These are phyloP conservation scores for Castanea mollissima DNA, from an alignment of 306 rosid species.

Conservation along the genomic window DNA sequence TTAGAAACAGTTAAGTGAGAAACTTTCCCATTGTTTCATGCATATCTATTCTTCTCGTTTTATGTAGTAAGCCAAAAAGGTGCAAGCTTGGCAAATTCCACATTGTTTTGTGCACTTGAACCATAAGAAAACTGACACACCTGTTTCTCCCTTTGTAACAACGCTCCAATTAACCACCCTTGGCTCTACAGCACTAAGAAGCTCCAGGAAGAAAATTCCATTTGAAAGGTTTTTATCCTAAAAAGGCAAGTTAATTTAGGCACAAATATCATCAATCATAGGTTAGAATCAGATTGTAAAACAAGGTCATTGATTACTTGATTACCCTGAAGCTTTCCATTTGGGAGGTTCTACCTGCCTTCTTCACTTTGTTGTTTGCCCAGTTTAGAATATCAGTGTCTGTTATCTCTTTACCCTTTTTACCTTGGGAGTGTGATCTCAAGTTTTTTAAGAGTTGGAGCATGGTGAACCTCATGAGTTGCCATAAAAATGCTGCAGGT, in stretches of 20 bases:
- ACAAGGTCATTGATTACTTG: constrained; percentile 5
- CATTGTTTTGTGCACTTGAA: constrained; percentile 1
- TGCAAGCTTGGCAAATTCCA: constrained; percentile 16
- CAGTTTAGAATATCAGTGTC: constrained; percentile 87
- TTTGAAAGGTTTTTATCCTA: constrained; percentile 89
- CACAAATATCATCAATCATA: constrained; percentile 10
- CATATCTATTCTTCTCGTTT: constrained; percentile 11
- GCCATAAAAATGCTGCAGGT: constrained; percentile 88
- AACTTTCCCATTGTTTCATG: constrained; percentile 1
- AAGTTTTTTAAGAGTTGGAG: constrained; percentile 91
- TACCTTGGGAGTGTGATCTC: constrained; percentile 91
- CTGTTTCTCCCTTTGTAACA: constrained; percentile 94
- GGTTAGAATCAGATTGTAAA: neutral
- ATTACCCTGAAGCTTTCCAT: constrained; percentile 95
- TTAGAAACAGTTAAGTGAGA: constrained; percentile 14
- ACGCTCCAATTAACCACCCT: constrained; percentile 99
- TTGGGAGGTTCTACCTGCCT: constrained; percentile 67
- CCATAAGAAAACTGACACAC: constrained; percentile 37
- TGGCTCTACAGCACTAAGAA: constrained; percentile 91
- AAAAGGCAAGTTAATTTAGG: constrained; percentile 16
- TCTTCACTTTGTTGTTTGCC: constrained; percentile 94
- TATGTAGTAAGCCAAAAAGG: constrained; percentile 7
- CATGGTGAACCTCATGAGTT: constrained; percentile 93
- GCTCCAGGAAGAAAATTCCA: constrained; percentile 96
- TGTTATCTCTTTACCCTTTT: constrained; percentile 75